Evolutionary conservation across 2,329 filamentous ascomycete genomes (phyloP).

Genomic region (Pyrenochaeta sp.): DNA sequence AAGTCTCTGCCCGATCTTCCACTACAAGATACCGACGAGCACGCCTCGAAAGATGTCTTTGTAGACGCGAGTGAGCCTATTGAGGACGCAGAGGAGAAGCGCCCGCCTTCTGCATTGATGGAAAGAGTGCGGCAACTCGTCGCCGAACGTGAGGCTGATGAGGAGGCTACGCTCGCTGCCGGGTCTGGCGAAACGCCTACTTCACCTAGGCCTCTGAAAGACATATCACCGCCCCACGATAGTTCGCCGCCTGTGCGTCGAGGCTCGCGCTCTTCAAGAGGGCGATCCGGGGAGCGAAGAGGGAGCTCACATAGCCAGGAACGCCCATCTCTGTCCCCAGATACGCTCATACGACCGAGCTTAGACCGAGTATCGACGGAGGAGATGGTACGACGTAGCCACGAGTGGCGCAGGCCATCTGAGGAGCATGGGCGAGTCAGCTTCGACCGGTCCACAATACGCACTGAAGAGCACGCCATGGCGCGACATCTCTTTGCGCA

Average conservation of each 20-base stretch:
- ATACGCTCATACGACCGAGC: slow-evolving; percentile 29
- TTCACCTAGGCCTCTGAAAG: slow-evolving; percentile 17
- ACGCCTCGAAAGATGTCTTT: slow-evolving; percentile 16
- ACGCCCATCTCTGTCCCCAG: slow-evolving; percentile 38
- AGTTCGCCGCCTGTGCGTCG: slow-evolving; percentile 28
- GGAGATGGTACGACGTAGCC: slow-evolving; percentile 41
- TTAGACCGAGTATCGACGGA: slow-evolving; percentile 39
- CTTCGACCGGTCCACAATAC: slow-evolving; percentile 48
- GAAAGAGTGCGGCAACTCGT: slow-evolving; percentile 37
- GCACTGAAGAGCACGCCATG: slow-evolving; percentile 50
- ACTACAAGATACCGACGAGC: slow-evolving; percentile 3
- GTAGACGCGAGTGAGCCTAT: slow-evolving; percentile 21
- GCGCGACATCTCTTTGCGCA: slow-evolving; percentile 58
- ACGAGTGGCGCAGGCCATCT: slow-evolving; percentile 42
- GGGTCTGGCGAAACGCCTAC: slow-evolving; percentile 17
- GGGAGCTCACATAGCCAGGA: slow-evolving; percentile 41
- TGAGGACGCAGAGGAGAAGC: slow-evolving; percentile 30
- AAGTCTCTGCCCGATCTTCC: slow-evolving; percentile 34
- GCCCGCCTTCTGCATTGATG: slow-evolving; percentile 32
- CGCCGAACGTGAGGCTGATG: slow-evolving; percentile 26
- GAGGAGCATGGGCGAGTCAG: slow-evolving; percentile 47
- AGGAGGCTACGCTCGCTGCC: slow-evolving; percentile 14
- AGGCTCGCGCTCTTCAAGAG: slow-evolving; percentile 36
- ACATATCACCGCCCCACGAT: slow-evolving; percentile 27
- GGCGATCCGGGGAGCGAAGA: slow-evolving; percentile 39